A percentile compares a stretch with the other conserved stretches of the same genome.
These are phyloP conservation scores for Funneliformis mosseae DNA, from an alignment of 192 early-diverging fungal genomes.

Conservation along the genomic window DNA sequence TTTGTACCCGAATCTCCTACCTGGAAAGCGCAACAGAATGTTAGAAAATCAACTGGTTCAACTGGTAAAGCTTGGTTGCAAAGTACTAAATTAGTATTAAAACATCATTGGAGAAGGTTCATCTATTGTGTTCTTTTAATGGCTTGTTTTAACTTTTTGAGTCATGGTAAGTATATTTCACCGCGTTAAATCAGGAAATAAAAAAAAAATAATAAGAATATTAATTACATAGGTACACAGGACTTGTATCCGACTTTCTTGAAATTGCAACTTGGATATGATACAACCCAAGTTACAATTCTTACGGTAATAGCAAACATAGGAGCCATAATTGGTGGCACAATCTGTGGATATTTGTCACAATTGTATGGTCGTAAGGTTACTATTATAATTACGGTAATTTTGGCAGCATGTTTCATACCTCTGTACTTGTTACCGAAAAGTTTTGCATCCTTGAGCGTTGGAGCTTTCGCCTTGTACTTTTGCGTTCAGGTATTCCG, in stretches of 20 bases:
- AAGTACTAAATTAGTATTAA: constrained; percentile 35
- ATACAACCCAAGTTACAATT: constrained; percentile 52
- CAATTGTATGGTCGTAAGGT: constrained; percentile 68
- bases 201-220: neutral
- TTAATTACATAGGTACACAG: constrained; percentile 44
- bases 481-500: constrained; percentile 58
- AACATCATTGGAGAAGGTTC: constrained; percentile 56
- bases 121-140: constrained; percentile 62
- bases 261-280: constrained; percentile 59
- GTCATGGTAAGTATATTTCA: constrained; percentile 48
- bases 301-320: constrained; percentile 62
- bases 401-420: constrained; percentile 64
- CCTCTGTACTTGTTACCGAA: constrained; percentile 66
- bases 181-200: neutral
- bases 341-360: constrained; percentile 68
- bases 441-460: constrained; percentile 35
- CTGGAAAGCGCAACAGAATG: constrained; percentile 48
- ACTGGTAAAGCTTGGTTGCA: constrained; percentile 33
- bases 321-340: constrained; percentile 72
- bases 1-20: constrained; percentile 66
- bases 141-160: constrained; percentile 72
- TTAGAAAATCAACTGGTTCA: constrained; percentile 36
- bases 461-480: constrained; percentile 54
- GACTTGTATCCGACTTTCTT: constrained; percentile 77
- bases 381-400: constrained; percentile 52